Base-by-base conservation (phyloP, 306 rosid species). In the Cyamopsis tetragonoloba region DNA sequence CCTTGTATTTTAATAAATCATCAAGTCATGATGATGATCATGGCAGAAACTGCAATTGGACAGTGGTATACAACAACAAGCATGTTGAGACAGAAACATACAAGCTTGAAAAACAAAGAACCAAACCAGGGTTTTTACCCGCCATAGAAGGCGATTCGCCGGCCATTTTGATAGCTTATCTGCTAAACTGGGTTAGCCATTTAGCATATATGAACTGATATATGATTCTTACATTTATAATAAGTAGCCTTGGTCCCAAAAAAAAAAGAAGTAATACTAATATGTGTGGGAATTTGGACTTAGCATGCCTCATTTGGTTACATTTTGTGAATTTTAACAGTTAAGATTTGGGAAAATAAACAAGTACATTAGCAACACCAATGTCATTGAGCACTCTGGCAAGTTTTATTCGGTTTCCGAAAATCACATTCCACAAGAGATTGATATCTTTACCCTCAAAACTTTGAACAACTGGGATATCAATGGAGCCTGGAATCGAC, bases 351-450 rank as follows among this genome's bases (percentile, higher is more conserved):
- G 96, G 11, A 71, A 47, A 78, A 89, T 61, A 38, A 81, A 84
- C 80, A 91, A 86, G 65, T 54, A 75, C 31, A 18, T 80, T 1
- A 86, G 96, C 84, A 88, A 88, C 80, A 86, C 95, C 27, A 91
- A 62, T 46, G 84, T 86, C 31, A 79, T 88, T 73, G 87, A 84
- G 77, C 95, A 91, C 64, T 78, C 87, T 0, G 87, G 91, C 7
- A 91, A 72, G 61, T 54, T 76, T 4, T 86, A 81, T 66, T 84
- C 95, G 0, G 27, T 70, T 31, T 87, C 95, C 39, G 97, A 88
- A 67, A 88, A 70, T 67, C 74, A 80, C 74, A 34, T 75, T 41
- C 95, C 97, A 22, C 95, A 86, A 59, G 81, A 88, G 81, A 81
- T 88, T 31, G 89, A 91, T 68, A 80, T 85, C 50, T 55, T 51